phyloP scores from a whole-genome alignment of 2,329 filamentous ascomycete species.

The Madurella fahalii region DNA sequence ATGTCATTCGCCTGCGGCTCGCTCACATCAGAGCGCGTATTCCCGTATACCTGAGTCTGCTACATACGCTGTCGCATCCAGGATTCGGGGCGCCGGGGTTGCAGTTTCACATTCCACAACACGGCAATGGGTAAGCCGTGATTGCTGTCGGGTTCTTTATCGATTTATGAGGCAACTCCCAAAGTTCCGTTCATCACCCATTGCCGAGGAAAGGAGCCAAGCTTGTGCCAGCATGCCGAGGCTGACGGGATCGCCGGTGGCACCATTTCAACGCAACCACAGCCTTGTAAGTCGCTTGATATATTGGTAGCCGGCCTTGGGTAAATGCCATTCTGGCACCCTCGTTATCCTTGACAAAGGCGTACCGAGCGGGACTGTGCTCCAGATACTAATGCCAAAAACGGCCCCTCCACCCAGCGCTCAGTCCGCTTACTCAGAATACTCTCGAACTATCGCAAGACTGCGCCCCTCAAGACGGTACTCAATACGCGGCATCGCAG shows the following conservation, averaged over 20 bases:
- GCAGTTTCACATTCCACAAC: background rate
- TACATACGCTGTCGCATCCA: too few species aligned
- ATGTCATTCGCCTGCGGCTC: background rate
- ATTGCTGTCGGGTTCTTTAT: background rate
- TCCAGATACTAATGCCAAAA: background rate
- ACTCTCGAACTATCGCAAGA: background rate
- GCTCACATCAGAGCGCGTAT: too few species aligned
- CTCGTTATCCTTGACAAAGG: too few species aligned
- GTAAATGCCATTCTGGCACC: too few species aligned
- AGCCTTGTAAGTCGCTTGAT: conserved; percentile 8
- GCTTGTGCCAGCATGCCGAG: conserved; percentile 5
- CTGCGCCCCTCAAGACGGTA: background rate
- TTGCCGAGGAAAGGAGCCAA: background rate
- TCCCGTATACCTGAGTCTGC: too few species aligned
- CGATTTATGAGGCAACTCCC: background rate
- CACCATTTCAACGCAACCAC: background rate
- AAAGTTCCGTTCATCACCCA: background rate
- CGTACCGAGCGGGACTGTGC: too few species aligned
- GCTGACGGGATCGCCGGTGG: background rate
- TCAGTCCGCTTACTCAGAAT: background rate
- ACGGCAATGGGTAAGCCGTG: background rate
- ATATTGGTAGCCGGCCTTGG: background rate
- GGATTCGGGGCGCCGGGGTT: background rate
- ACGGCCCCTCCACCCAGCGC: background rate
- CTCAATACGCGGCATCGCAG: background rate